These are phyloP conservation scores for Plasmodium yoelii DNA, from an alignment of 169 alveolate genomes.

Conservation along the genomic window DNA sequence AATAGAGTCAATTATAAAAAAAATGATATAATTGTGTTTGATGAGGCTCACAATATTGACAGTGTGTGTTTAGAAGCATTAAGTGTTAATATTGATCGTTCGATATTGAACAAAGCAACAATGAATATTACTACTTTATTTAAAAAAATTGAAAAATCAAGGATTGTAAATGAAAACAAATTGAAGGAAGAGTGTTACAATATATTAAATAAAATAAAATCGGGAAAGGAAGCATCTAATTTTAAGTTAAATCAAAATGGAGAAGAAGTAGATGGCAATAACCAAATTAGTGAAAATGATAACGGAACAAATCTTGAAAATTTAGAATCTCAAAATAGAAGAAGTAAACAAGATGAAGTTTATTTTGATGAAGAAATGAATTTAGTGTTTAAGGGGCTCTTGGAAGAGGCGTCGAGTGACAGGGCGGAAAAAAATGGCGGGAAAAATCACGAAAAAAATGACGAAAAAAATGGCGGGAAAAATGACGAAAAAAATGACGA, in stretches of 20 bases:
- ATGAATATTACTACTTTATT: slow-evolving; percentile 85
- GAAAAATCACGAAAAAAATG: not conserved
- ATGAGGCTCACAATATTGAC: slow-evolving; percentile 99
- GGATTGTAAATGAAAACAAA: slow-evolving; percentile 78
- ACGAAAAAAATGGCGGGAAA: too few species aligned
- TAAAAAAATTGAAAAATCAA: slow-evolving; percentile 82
- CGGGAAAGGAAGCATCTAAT: not conserved
- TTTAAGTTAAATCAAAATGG: not conserved
- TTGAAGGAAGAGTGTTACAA: slow-evolving; percentile 63
- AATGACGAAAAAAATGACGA: not conserved
- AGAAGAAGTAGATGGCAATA: too few species aligned
- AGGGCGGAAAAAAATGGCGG: not conserved
- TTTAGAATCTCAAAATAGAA: not conserved
- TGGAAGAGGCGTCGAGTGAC: too few species aligned
- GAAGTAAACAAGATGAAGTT: not conserved
- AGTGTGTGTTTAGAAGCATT: slow-evolving; percentile 98
- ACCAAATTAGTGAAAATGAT: too few species aligned
- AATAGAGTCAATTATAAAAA: slow-evolving; percentile 31
- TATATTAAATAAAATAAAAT: slow-evolving; percentile 12
- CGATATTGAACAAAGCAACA: slow-evolving; percentile 89
- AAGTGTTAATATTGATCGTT: slow-evolving; percentile 92
- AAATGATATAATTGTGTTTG: slow-evolving; percentile 92
- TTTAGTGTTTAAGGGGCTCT: not conserved
- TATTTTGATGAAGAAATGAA: not conserved
- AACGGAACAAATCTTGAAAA: too few species aligned